These are phyloP conservation scores for Phialocephala subalpina DNA, from an alignment of 2,329 filamentous ascomycete genomes.

Conservation along the genomic window DNA sequence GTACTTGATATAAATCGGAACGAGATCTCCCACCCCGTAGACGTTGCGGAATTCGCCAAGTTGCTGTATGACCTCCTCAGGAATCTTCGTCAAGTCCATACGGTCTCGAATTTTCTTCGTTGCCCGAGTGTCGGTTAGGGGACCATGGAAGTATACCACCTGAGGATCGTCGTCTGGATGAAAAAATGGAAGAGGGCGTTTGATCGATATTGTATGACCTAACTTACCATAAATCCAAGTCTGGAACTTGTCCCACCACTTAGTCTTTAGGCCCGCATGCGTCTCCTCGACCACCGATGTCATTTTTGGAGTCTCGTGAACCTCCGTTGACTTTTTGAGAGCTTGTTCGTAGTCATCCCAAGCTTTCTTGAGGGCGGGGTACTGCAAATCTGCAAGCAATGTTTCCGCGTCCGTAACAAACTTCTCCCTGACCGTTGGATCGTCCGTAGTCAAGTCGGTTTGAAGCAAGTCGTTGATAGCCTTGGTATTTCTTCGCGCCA, in stretches of 20 bases:
- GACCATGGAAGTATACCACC: slow-evolving; percentile 24
- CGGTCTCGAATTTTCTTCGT: neutral
- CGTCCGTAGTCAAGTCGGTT: neutral
- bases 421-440: neutral
- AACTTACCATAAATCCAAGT: slow-evolving; percentile 20
- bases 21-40: neutral
- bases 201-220: slow-evolving; percentile 12
- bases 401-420: neutral
- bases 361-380: neutral
- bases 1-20: neutral
- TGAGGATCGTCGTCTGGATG: slow-evolving; percentile 27
- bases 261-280: neutral
- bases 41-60: neutral
- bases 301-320: no score
- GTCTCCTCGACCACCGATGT: neutral
- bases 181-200: neutral
- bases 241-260: slow-evolving; percentile 2
- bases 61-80: neutral
- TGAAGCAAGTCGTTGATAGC: neutral
- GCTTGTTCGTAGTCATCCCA: neutral
- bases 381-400: neutral
- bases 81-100: neutral
- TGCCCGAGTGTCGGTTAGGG: neutral
- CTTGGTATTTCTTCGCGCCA: neutral
- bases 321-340: no score